Percentiles rank a stretch among this genome's conserved stretches.
Evolutionary conservation across 495 filamentous ascomycete genomes (phyloP).

Genomic region (Penicillium pancosmium): DNA sequence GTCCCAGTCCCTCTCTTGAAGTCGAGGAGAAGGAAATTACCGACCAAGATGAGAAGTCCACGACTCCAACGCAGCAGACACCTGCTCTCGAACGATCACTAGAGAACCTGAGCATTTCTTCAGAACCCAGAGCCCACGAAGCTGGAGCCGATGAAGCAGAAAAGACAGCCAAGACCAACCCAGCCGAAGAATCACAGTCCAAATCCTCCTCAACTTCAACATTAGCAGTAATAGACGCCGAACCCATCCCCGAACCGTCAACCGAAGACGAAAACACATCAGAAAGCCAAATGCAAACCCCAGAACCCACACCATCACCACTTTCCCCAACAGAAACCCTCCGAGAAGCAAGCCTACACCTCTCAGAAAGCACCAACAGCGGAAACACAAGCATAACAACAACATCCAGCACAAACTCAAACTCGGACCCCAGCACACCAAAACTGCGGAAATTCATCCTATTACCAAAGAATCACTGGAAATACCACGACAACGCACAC

Average conservation of each 20-base stretch:
- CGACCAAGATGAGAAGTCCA: too few species aligned
- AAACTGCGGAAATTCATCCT: constrained; percentile 78
- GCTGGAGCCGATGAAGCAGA: background rate
- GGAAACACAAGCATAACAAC: too few species aligned
- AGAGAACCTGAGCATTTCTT: background rate
- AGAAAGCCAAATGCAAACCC: background rate
- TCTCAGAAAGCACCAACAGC: constrained; percentile 8
- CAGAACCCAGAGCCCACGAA: too few species aligned
- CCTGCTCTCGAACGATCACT: background rate
- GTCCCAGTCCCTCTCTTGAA: background rate
- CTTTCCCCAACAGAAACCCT: constrained; percentile 12
- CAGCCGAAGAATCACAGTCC: background rate
- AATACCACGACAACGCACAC: constrained; percentile 54
- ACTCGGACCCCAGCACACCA: constrained; percentile 9
- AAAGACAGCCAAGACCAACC: background rate
- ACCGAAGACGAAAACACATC: background rate
- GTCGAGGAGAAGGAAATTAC: background rate
- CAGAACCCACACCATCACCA: background rate
- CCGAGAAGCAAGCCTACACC: constrained; percentile 4
- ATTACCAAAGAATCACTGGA: constrained; percentile 58
- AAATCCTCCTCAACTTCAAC: background rate
- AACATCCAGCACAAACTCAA: background rate
- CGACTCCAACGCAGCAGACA: background rate
- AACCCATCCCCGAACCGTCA: background rate
- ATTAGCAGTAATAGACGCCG: background rate